Evolutionary conservation across 2,329 filamentous ascomycete genomes (phyloP).

Genomic region (Neurospora crassa): DNA sequence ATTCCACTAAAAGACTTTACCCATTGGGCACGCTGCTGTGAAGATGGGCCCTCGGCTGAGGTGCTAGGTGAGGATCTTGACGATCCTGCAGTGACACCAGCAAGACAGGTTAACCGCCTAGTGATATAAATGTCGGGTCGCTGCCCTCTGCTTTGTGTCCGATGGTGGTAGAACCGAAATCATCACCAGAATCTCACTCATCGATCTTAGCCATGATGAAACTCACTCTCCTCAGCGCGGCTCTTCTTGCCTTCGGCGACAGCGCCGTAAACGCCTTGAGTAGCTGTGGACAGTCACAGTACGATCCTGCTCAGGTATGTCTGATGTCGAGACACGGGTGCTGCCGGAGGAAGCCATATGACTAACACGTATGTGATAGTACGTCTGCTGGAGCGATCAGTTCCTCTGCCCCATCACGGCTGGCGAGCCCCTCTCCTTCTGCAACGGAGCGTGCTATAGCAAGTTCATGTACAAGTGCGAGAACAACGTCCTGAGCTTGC

Average conservation of each 20-base stretch:
- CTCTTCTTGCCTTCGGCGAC: constrained; percentile 9
- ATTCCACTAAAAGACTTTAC: neutral
- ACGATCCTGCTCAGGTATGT: constrained; percentile 18
- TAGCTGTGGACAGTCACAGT: constrained; percentile 15
- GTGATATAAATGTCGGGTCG: neutral
- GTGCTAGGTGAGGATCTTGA: neutral
- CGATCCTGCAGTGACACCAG: neutral
- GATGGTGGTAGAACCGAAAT: neutral
- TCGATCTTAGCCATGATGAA: constrained; percentile 11
- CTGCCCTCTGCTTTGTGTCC: neutral
- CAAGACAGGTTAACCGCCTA: neutral
- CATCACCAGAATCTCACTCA: neutral
- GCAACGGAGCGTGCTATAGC: constrained; percentile 27
- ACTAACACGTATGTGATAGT: constrained; percentile 9
- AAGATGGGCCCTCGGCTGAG: neutral
- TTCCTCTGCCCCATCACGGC: constrained; percentile 26
- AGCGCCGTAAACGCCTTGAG: constrained; percentile 10
- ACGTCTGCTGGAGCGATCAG: constrained; percentile 22
- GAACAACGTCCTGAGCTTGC: constrained; percentile 17
- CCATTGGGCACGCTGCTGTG: neutral
- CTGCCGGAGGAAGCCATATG: neutral
- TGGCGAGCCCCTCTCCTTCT: constrained; percentile 25
- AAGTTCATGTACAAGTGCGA: constrained; percentile 25
- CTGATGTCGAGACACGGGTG: neutral
- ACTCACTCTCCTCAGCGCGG: constrained; percentile 6